Conservation (phyloP, 768 basidiomycete genomes). For the Hygrophorus russula region DNA sequence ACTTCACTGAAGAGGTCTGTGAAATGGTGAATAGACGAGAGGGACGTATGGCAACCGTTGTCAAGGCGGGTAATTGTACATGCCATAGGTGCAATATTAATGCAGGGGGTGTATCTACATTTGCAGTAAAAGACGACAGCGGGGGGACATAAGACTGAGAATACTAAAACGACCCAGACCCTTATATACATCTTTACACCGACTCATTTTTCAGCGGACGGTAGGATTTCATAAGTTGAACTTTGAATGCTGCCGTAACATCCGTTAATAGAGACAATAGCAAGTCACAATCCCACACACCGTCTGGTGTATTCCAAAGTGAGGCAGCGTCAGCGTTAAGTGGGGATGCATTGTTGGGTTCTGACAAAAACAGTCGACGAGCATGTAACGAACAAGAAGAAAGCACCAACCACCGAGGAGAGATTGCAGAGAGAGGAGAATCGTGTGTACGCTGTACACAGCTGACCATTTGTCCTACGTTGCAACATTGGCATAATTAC, state of each 20-base stretch:
- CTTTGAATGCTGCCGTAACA: slow-evolving; percentile 47
- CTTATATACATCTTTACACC: too few relatives aligned
- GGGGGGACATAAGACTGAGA: too few relatives aligned
- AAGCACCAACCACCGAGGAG: slow-evolving; percentile 69
- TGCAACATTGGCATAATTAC: neutral
- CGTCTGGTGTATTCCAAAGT: slow-evolving; percentile 65
- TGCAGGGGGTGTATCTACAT: too few relatives aligned
- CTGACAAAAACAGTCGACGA: slow-evolving; percentile 23
- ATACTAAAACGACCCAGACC: too few relatives aligned
- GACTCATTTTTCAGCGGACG: slow-evolving; percentile 16
- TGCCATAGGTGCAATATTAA: too few relatives aligned
- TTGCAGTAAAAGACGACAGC: too few relatives aligned
- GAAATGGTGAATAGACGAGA: too few relatives aligned
- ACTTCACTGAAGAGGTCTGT: too few relatives aligned
- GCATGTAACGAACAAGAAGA: neutral
- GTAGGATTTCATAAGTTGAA: slow-evolving; percentile 63
- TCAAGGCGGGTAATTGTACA: too few relatives aligned
- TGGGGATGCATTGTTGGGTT: slow-evolving; percentile 90
- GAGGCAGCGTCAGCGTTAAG: slow-evolving; percentile 79
- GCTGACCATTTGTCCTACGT: slow-evolving; percentile 89
- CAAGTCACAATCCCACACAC: slow-evolving; percentile 22
- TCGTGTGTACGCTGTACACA: slow-evolving; percentile 85
- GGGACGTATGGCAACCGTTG: too few relatives aligned
- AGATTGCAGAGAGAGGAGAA: slow-evolving; percentile 79
- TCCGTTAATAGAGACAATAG: slow-evolving; percentile 5